Percentiles rank a stretch among this genome's conserved stretches.
Conservation (phyloP, 176 grass and related monocot species). For the Oryza glumipatula region DNA sequence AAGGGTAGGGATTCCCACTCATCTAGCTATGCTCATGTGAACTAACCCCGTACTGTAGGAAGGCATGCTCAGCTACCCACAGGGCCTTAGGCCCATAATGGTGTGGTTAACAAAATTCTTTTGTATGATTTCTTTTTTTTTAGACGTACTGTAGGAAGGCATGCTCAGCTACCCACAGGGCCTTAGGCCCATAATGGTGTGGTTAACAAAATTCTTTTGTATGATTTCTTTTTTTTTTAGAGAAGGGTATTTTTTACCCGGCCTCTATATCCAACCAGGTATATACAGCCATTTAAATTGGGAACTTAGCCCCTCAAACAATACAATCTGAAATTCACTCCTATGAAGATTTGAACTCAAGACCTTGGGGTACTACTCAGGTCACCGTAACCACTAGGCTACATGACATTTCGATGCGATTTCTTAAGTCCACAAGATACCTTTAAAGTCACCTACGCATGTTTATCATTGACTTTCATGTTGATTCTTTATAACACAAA, state of each 20-base stretch:
- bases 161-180: not conserved
- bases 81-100: not conserved
- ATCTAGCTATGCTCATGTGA: not conserved
- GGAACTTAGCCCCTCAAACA: too few species aligned
- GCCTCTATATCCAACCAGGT: too few species aligned
- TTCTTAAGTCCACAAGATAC: not conserved
- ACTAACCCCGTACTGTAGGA: not conserved
- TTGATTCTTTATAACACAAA: not conserved
- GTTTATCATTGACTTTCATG: conserved; percentile 28
- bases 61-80: not conserved
- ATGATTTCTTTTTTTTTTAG: not conserved
- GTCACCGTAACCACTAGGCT: too few species aligned
- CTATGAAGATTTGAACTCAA: too few species aligned
- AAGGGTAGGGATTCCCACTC: not conserved
- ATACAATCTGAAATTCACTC: too few species aligned
- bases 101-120: conserved; percentile 14
- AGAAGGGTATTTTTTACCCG: too few species aligned
- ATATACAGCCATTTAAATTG: too few species aligned
- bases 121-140: not conserved
- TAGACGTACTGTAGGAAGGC: not conserved
- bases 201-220: conserved; percentile 16
- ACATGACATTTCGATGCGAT: too few species aligned
- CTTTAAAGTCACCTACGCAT: not conserved
- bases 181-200: not conserved
- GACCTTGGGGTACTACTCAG: too few species aligned